phyloP scores from a whole-genome alignment of 2,329 filamentous ascomycete genomes.

The Fusarium odoratissimum region DNA sequence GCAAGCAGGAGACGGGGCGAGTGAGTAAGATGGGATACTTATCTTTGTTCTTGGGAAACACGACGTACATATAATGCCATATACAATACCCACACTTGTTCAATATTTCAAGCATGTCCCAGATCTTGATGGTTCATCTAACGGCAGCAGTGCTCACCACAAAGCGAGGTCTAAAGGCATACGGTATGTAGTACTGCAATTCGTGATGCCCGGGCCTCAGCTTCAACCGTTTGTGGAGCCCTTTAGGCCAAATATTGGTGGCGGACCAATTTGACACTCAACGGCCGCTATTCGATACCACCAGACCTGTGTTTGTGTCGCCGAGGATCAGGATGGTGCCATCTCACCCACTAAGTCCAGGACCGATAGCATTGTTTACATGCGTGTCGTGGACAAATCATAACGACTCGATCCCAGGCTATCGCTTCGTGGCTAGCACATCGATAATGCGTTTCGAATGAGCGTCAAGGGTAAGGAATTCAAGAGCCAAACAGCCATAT shows the following conservation, averaged over 20 bases:
- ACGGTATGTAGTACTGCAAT: neutral
- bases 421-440: slow-evolving; percentile 22
- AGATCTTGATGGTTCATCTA: neutral
- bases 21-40: slow-evolving; percentile 7
- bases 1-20: slow-evolving; percentile 18
- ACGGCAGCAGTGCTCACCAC: neutral
- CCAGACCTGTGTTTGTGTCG: neutral
- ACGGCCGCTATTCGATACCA: slow-evolving; percentile 29
- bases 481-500: slow-evolving; percentile 1
- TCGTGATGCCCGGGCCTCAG: neutral
- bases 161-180: neutral
- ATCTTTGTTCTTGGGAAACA: slow-evolving; percentile 20
- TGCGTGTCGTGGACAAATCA: slow-evolving; percentile 21
- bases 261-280: slow-evolving; percentile 17
- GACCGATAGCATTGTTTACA: neutral
- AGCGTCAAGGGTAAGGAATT: slow-evolving; percentile 3
- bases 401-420: slow-evolving; percentile 12
- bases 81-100: slow-evolving; percentile 40
- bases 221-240: slow-evolving; percentile 1
- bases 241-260: slow-evolving; percentile 1
- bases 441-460: slow-evolving; percentile 1
- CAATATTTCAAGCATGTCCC: slow-evolving; percentile 17
- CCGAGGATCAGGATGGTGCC: slow-evolving; percentile 7
- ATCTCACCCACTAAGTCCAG: neutral
- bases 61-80: slow-evolving; percentile 35